Conservation (phyloP, 2,329 filamentous ascomycete species). For the Neospermospora avenae region DNA sequence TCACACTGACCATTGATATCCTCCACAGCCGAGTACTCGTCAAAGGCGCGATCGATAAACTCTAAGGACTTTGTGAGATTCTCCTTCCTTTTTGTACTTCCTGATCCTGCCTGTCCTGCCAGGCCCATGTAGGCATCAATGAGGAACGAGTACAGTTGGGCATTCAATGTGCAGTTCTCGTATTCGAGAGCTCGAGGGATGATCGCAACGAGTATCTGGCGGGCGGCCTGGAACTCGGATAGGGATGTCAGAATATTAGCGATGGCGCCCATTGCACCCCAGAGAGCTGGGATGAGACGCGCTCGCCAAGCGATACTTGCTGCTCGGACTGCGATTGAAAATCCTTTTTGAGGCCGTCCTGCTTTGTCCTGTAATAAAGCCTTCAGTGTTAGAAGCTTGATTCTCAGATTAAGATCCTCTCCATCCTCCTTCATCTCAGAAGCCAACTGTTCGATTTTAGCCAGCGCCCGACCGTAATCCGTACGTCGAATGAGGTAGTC, state of each 20-base stretch:
- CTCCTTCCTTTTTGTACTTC: slow-evolving; percentile 42
- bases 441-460: slow-evolving; percentile 50
- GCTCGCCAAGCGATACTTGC: slow-evolving; percentile 60
- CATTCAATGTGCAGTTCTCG: slow-evolving; percentile 54
- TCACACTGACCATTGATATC: slow-evolving; percentile 59
- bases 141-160: slow-evolving; percentile 55
- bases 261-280: slow-evolving; percentile 56
- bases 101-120: slow-evolving; percentile 45
- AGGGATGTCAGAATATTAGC: slow-evolving; percentile 56
- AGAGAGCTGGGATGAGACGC: slow-evolving; percentile 55
- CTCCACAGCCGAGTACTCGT: slow-evolving; percentile 54
- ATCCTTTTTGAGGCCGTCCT: slow-evolving; percentile 59
- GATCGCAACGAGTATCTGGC: slow-evolving; percentile 55
- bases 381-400: slow-evolving; percentile 61
- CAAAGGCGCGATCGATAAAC: slow-evolving; percentile 33
- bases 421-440: slow-evolving; percentile 49
- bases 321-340: slow-evolving; percentile 63
- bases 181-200: slow-evolving; percentile 63
- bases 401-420: slow-evolving; percentile 58
- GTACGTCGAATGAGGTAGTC: slow-evolving; percentile 54
- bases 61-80: slow-evolving; percentile 42
- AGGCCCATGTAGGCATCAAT: slow-evolving; percentile 64
- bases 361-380: slow-evolving; percentile 56
- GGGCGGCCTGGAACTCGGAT: slow-evolving; percentile 56
- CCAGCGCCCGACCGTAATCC: slow-evolving; percentile 51